A percentile compares a stretch with the other conserved stretches of the same genome.
Evolutionary conservation across 768 basidiomycete genomes (phyloP).

Genomic region (Russula abietina): DNA sequence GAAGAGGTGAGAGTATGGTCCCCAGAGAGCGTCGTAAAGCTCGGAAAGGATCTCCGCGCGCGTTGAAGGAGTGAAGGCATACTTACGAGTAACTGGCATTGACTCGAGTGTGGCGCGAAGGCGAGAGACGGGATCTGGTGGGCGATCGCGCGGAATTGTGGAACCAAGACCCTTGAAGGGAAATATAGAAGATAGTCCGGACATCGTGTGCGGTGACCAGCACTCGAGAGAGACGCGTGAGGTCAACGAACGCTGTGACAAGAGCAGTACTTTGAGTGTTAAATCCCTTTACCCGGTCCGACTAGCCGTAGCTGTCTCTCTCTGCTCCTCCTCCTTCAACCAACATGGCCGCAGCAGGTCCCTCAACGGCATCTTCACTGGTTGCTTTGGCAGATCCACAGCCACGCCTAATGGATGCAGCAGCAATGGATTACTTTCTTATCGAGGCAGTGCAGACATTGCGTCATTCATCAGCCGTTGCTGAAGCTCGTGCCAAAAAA

Average conservation of each 20-base stretch:
- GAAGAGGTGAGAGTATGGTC: conserved; percentile 65
- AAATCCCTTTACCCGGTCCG: neutral
- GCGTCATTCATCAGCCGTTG: conserved; percentile 66
- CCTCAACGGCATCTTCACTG: conserved; percentile 32
- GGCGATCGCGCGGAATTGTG: conserved; percentile 51
- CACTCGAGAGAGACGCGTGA: conserved; percentile 12
- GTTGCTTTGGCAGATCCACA: conserved; percentile 63
- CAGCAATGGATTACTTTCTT: conserved; percentile 79
- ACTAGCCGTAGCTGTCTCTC: conserved; percentile 25
- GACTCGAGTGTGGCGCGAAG: conserved; percentile 73
- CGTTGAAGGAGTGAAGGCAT: conserved; percentile 64
- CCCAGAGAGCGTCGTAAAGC: conserved; percentile 80
- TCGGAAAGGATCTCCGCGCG: conserved; percentile 78
- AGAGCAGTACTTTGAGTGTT: neutral
- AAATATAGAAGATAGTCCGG: conserved; percentile 41
- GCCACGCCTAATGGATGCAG: conserved; percentile 52
- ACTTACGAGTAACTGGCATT: conserved; percentile 74
- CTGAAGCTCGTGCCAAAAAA: conserved; percentile 57
- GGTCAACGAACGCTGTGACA: neutral
- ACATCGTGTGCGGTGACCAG: conserved; percentile 31
- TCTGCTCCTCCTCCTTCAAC: neutral
- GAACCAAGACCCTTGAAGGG: conserved; percentile 47
- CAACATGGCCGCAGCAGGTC: conserved; percentile 13
- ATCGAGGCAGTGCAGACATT: conserved; percentile 75
- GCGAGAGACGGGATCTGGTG: conserved; percentile 60